phyloP scores from a whole-genome alignment of 177 flowering plant species.

The Telopea speciosissima region DNA sequence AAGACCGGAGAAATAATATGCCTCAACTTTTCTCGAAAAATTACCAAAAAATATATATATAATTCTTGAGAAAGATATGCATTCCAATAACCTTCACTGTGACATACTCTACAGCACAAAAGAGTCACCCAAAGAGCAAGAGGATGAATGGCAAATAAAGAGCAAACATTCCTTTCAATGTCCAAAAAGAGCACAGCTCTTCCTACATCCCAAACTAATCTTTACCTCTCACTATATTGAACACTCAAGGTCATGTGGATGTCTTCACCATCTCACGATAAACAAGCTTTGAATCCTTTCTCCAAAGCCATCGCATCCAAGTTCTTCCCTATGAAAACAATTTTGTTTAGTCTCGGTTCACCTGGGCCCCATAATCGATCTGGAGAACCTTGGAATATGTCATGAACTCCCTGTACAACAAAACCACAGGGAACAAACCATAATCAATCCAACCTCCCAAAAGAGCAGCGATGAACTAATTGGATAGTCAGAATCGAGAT shows the following conservation, averaged over 20 bases:
- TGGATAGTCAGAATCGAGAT: neutral
- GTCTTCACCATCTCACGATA: slow-evolving; percentile 31
- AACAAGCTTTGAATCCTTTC: slow-evolving; percentile 80
- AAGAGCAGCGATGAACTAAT: neutral
- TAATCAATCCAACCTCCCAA: neutral
- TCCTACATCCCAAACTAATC: neutral
- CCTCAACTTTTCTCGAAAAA: too few species aligned
- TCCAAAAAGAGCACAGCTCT: neutral
- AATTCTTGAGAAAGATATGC: too few species aligned
- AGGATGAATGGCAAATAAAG: too few species aligned
- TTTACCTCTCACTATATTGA: neutral
- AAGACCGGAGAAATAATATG: too few species aligned
- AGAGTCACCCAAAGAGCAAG: too few species aligned
- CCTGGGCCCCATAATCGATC: slow-evolving; percentile 78
- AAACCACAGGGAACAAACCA: slow-evolving; percentile 6
- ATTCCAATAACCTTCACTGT: too few species aligned
- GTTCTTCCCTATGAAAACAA: slow-evolving; percentile 95
- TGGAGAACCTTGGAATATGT: slow-evolving; percentile 96
- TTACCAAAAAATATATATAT: too few species aligned
- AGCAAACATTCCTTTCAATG: too few species aligned
- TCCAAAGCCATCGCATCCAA: slow-evolving; percentile 64
- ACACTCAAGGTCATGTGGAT: neutral
- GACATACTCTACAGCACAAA: too few species aligned
- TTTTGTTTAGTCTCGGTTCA: slow-evolving; percentile 83
- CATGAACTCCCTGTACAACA: slow-evolving; percentile 82